These are phyloP conservation scores for Penicillium occitanis DNA, from an alignment of 2,329 filamentous ascomycete genomes.

Conservation along the genomic window DNA sequence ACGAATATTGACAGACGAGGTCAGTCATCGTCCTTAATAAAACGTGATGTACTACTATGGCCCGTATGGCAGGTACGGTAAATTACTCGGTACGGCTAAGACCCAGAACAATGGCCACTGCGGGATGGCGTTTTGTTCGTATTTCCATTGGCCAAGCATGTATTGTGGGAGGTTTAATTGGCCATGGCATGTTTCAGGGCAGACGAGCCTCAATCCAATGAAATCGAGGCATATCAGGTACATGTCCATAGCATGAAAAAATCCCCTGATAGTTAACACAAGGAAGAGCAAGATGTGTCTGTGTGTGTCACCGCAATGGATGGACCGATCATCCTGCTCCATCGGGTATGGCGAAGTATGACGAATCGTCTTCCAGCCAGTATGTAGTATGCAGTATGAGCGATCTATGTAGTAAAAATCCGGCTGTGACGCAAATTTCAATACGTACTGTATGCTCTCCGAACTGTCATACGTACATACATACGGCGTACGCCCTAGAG, in stretches of 20 bases:
- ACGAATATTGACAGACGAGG: not conserved
- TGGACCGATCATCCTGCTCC: not conserved
- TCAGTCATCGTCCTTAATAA: not conserved
- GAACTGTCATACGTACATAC: not conserved
- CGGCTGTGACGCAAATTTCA: not conserved
- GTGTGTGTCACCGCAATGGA: not conserved
- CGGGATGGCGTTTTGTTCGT: not conserved
- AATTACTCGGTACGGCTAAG: slow-evolving; percentile 2
- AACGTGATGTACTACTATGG: not conserved
- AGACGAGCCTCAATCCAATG: slow-evolving; percentile 4
- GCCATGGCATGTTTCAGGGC: slow-evolving; percentile 5
- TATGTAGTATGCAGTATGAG: not conserved
- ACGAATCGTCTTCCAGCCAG: not conserved
- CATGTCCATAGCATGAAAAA: not conserved
- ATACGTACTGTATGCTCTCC: not conserved
- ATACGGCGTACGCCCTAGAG: not conserved
- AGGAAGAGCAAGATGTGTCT: not conserved
- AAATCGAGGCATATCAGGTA: not conserved
- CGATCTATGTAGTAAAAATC: not conserved
- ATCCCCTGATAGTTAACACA: not conserved
- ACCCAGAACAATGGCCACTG: not conserved
- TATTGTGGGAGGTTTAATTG: not conserved
- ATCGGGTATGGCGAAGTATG: not conserved
- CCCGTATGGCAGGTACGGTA: not conserved
- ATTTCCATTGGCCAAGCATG: not conserved